Evolutionary conservation across 192 early-diverging fungal genomes (phyloP), one percentile per base, ranked within the genome.

Genomic region (Linnemannia schmuckeri): DNA sequence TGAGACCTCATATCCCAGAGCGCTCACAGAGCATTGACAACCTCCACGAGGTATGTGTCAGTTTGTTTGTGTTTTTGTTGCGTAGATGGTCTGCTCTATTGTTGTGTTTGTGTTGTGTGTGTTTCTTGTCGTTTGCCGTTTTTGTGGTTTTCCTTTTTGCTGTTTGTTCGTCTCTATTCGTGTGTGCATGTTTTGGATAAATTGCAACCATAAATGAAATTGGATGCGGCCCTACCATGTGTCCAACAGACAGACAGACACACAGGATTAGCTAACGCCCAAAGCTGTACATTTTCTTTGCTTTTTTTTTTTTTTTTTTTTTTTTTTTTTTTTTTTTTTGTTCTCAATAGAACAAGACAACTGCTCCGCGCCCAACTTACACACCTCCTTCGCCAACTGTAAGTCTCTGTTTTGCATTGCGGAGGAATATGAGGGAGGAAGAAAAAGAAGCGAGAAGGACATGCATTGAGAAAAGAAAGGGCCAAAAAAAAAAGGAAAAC

Each of bases 1-100:
- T 78, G n/a, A 54, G 85, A 81, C 85, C 85, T 38, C 75, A 71
- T n/a, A 87, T 87, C 61, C 85, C 85, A 66, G 85, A 87, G 72
- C 85, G 85, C 68, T 81, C 85, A 20, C 79, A 81, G 69, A 87
- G 85, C 69, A 80, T 87, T 70, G 85, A 87, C 54, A 87, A 68
- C 41, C 70, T 87, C 41, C 79, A 72, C 44, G 70, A 66, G 30
- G 61, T 66, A 66, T 66, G 61, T 66, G 61, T 66, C 61, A 66
- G 3, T 66, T 66, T 66, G 61, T 66, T 66, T 66, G 79, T n/a
- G 35, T 81, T 35, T 87, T 81, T 46, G 10, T 61, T 33, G 20
- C 38, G 15, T 38, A 27, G 15, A 83, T 76, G 74, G 69, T 70
- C 5, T 71, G 35, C 40, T 20, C 33, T 70, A 33, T 33, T 12